Evolutionary conservation across 2,329 filamentous ascomycete genomes (phyloP).

Genomic region (Drechmeria coniospora): DNA sequence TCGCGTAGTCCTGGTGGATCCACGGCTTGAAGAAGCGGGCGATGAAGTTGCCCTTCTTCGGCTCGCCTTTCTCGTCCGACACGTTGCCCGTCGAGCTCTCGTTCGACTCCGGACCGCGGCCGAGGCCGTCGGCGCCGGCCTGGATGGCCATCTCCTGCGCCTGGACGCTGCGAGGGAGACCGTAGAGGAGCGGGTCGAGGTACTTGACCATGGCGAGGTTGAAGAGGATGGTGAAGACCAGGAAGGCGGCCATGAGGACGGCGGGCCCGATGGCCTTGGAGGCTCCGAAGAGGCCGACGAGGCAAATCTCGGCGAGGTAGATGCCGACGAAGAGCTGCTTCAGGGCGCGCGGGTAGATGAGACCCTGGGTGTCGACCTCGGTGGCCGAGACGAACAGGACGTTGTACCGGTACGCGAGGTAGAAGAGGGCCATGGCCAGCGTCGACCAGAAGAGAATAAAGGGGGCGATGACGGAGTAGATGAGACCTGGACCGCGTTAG

Average conservation of each 20-base stretch:
- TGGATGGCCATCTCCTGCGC: slow-evolving; percentile 26
- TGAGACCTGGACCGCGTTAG: slow-evolving; percentile 34
- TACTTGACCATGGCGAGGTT: slow-evolving; percentile 57
- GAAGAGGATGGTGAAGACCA: slow-evolving; percentile 63
- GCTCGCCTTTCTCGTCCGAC: slow-evolving; percentile 6
- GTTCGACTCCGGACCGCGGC: slow-evolving; percentile 2
- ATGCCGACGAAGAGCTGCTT: slow-evolving; percentile 74
- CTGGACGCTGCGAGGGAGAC: slow-evolving; percentile 47
- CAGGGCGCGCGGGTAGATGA: slow-evolving; percentile 74
- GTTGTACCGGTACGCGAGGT: slow-evolving; percentile 77
- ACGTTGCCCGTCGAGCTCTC: slow-evolving; percentile 6
- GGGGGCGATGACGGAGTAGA: slow-evolving; percentile 72
- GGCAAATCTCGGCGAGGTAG: slow-evolving; percentile 64
- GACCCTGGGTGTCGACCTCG: slow-evolving; percentile 72
- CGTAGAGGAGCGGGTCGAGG: slow-evolving; percentile 56
- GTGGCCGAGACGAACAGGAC: slow-evolving; percentile 68
- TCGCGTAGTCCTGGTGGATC: slow-evolving; percentile 54
- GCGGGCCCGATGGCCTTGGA: slow-evolving; percentile 52
- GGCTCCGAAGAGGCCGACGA: slow-evolving; percentile 69
- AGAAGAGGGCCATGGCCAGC: slow-evolving; percentile 63
- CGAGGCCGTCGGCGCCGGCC: slow-evolving; percentile 8
- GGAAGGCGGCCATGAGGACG: slow-evolving; percentile 58
- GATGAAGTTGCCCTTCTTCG: slow-evolving; percentile 36
- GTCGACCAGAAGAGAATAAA: slow-evolving; percentile 69
- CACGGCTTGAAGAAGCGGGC: slow-evolving; percentile 59